Conservation (phyloP, 1,284 basidiomycete species). For the Sporisorium graminicola region DNA sequence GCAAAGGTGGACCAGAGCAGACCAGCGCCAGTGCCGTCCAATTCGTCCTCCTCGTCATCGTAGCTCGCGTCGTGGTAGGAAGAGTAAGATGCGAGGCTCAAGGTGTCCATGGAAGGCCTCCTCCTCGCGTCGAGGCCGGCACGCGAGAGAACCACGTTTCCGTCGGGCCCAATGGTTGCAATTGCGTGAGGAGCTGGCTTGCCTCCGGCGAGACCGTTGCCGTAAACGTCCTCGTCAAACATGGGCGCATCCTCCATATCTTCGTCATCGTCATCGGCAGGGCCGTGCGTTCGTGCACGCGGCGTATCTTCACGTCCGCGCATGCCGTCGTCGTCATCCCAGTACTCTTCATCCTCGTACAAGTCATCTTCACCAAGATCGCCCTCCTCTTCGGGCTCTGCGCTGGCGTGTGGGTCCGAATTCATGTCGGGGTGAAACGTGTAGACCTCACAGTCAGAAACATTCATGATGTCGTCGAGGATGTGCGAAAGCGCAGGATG, state of each 20-base stretch:
- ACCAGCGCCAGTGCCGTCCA: slow-evolving; percentile 76
- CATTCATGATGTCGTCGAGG: slow-evolving; percentile 88
- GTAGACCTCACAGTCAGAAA: slow-evolving; percentile 94
- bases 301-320: slow-evolving; percentile 50
- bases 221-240: slow-evolving; percentile 67
- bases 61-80: slow-evolving; percentile 40
- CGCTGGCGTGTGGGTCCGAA: slow-evolving; percentile 87
- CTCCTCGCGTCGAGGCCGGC: slow-evolving; percentile 20
- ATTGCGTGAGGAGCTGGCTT: slow-evolving; percentile 29
- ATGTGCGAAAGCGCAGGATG: slow-evolving; percentile 88
- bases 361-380: slow-evolving; percentile 54
- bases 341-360: slow-evolving; percentile 72
- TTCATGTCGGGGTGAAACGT: slow-evolving; percentile 94
- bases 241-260: slow-evolving; percentile 62
- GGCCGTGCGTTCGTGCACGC: slow-evolving; percentile 27
- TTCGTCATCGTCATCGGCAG: slow-evolving; percentile 43
- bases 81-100: slow-evolving; percentile 35
- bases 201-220: slow-evolving; percentile 46
- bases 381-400: slow-evolving; percentile 74
- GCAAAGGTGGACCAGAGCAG: slow-evolving; percentile 96
- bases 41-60: slow-evolving; percentile 74
- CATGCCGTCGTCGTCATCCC: slow-evolving; percentile 51
- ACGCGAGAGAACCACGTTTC: slow-evolving; percentile 41
- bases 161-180: slow-evolving; percentile 41
- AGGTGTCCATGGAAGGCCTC: slow-evolving; percentile 29